Evolutionary conservation across 1,284 basidiomycete species (phyloP), one percentile per base, ranked within the genome.

Genomic region (Vanrija sp.): DNA sequence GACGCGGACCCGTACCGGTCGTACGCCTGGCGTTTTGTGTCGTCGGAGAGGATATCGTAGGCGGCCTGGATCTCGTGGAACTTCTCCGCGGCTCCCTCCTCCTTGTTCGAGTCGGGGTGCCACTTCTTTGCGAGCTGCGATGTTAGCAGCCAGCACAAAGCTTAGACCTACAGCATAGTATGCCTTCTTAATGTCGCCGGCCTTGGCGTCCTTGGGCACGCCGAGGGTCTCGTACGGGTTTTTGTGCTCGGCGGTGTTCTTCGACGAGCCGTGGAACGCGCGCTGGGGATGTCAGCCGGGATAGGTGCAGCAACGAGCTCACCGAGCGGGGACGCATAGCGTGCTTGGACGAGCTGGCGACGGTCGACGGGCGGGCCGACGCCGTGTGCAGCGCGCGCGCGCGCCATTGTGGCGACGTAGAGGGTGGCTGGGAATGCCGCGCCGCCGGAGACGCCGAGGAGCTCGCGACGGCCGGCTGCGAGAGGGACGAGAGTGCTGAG

Each of bases 61-160:
- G 96, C 96, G 65, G 86, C 83, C 76, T 98, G 96, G 57, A 99
- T 97, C 75, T 98, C 94, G 29, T 95, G 84, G 75, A 98, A 99
- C 72, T 90, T 90, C 61, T 91, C 90, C 68, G 91, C 88, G 0
- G 95, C 91, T 47, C 82, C 82, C 67, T 89, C 87, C 73, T 97
- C 93, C 58, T 93, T 90, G 78, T 93, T 97, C 19, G 93, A 93
- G 71, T 99, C 96, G 0, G 96, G 96, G 77, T 99, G 96, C 72
- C 87, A 97, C 81, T 98, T 96, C 60, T 96, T 89, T 28, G 96
- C 96, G 62, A 99, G 87, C 90, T 97, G 67, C 46, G 43, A 54
- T 1, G 39, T 53, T 16, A 60, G 53, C 44, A 5, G 39, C 38
- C 14, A 50, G 56, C 46, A 50, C 25, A 25, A 21, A 51, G 8